Evolutionary conservation across 345 rosid species (phyloP).

Genomic region (Populus pruinosa): DNA sequence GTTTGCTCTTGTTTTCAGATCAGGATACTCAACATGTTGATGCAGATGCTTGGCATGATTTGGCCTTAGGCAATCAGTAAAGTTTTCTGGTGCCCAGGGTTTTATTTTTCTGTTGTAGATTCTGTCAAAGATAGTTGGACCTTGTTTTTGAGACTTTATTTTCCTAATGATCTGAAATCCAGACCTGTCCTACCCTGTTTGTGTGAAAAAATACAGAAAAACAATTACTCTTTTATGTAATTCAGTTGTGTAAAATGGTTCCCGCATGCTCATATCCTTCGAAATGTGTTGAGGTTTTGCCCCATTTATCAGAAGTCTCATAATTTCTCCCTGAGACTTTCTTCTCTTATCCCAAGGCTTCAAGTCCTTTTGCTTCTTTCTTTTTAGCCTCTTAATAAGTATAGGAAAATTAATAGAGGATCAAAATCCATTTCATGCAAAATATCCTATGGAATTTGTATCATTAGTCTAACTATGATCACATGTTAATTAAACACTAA

Average conservation of each 20-base stretch:
- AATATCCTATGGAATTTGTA: too few species aligned
- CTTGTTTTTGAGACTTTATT: background rate
- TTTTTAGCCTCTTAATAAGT: too few species aligned
- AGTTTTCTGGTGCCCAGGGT: background rate
- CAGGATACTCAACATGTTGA: constrained; percentile 65
- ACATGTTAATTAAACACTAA: too few species aligned
- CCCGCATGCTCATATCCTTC: background rate
- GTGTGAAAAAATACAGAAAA: background rate
- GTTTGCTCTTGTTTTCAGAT: constrained; percentile 38
- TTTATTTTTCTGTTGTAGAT: background rate
- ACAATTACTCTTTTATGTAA: background rate
- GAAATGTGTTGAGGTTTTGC: background rate
- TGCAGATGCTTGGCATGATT: constrained; percentile 80
- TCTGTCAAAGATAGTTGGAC: background rate
- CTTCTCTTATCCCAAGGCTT: too few species aligned
- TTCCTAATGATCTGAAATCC: background rate
- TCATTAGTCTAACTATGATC: too few species aligned
- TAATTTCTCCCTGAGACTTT: too few species aligned
- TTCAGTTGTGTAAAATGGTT: background rate
- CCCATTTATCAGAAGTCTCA: background rate
- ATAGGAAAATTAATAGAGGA: too few species aligned
- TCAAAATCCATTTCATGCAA: too few species aligned
- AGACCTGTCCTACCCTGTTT: background rate
- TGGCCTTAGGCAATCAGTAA: constrained; percentile 63
- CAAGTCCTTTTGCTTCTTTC: too few species aligned